Percentiles rank a stretch among this genome's conserved stretches.
Evolutionary conservation across 805 yeast species (phyloP).

Genomic region (Starmera caribaea): DNA sequence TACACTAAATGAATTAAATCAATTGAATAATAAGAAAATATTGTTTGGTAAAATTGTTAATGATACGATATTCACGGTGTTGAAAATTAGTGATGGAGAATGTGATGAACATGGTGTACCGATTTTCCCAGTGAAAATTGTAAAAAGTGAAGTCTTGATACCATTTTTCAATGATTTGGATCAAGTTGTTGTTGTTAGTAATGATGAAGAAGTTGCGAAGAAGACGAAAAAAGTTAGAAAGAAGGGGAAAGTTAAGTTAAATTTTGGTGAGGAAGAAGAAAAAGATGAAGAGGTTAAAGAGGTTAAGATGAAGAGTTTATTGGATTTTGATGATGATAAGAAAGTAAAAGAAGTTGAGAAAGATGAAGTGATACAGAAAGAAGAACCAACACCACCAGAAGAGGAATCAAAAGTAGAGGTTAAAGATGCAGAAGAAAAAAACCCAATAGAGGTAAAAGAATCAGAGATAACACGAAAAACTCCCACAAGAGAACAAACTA

Average conservation of each 20-base stretch:
- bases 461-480: neutral
- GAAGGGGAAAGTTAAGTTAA: constrained; percentile 26
- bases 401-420: neutral
- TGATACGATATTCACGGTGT: constrained; percentile 42
- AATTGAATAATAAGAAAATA: constrained; percentile 31
- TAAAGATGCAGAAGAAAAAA: too few species aligned
- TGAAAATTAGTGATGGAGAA: constrained; percentile 40
- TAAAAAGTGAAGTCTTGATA: constrained; percentile 29
- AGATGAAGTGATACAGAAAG: neutral
- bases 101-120: constrained; percentile 32
- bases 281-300: constrained; percentile 9
- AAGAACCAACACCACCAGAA: too few species aligned
- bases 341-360: constrained; percentile 9
- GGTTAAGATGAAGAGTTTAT: constrained; percentile 33
- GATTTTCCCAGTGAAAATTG: constrained; percentile 40
- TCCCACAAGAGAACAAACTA: constrained; percentile 17
- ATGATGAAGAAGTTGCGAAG: constrained; percentile 3
- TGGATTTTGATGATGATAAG: constrained; percentile 24
- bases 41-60: constrained; percentile 53
- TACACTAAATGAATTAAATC: constrained; percentile 37
- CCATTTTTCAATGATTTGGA: constrained; percentile 39
- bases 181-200: constrained; percentile 3
- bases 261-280: constrained; percentile 28
- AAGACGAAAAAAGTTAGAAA: constrained; percentile 17
- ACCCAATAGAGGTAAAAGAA: neutral